Base-by-base conservation (phyloP, 2,329 filamentous ascomycete genomes). In the Ascochyta rabiei region DNA sequence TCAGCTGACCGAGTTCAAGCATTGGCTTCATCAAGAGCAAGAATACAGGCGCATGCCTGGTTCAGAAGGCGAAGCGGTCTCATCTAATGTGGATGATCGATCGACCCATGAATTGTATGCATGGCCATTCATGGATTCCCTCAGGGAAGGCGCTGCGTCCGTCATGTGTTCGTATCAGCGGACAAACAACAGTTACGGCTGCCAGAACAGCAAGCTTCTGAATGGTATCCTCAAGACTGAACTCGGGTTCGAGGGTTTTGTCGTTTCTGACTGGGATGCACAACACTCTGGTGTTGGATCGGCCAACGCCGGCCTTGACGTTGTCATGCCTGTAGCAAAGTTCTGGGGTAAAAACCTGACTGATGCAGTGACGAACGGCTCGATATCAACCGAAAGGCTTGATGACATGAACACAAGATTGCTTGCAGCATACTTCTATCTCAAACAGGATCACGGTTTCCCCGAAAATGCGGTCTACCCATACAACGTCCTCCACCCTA, bases 31-130 rank as follows among this genome's bases (percentile, higher is more conserved):
- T n/a, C 67, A 88, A 54, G 85, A 88, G 62, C 85, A 88, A 68
- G 85, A 87, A 53, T 83, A 67, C 39, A 69, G 67, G 58, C 70
- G 63, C 53, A 45, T 49, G 16, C 63, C 65, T 4, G 75, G 62
- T 68, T 75, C 63, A 65, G 79, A 76, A 56, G 73, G 81, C 77
- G 82, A 86, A 58, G 80, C 84, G 1, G 76, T 82, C 5, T 86
- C 83, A 0, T 80, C 84, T 19, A 88, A 88, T 60, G 76, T 87
- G 2, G 86, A 88, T 54, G 87, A 89, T 64, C 81, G 82, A 51
- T 85, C 86, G 0, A 74, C 88, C 21, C 85, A 88, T 59, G 86
- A 89, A 67, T 76, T 84, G n/a, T 89, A 89, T 47, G 77, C 84
- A 2, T 89, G 84, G 80, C 86, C 86, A 0, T 89, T 88, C 55